Evolutionary conservation across 352 stramenopile genomes (phyloP), one percentile per base, ranked within the genome.

Genomic region (Phytophthora hibernalis): DNA sequence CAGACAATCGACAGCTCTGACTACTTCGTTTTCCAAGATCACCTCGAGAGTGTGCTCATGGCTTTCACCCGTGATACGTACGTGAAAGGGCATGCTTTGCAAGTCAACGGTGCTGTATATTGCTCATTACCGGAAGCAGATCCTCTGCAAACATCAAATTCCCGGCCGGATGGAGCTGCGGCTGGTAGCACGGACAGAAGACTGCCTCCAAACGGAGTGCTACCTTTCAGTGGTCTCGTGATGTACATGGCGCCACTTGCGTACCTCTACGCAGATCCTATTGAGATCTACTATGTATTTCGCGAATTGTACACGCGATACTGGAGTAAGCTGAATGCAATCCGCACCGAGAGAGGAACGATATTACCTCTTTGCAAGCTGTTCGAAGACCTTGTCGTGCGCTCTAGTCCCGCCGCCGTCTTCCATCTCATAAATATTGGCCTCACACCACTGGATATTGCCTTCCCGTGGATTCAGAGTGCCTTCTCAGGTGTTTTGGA

Each of bases 1-100:
- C 84, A 90, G 50, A 80, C 80, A 4, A 80, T 89, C 49, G 77
- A 92, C 74, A 90, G 79, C 56, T 89, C 67, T 33, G 83, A 95
- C 58, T 92, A 93, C 53, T 93, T 95, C 65, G 82, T 91, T 52
- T 95, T 95, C 53, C 79, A 93, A 65, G 86, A 93, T 42, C 75
- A 87, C 28, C 74, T 95, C 42, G 75, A 87, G 57, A 87, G 72
- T 52, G 75, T 89, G 30, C 57, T 95, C 18, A 83, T 92, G 71
- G 81, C 83, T 21, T 95, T 93, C 59, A 91, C 81, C 8, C 76
- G 86, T 24, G 86, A 93, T 62, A 55, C 58, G 0, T 74, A 82
- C 30, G 77, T 91, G 15, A 67, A 71, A 24, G 40, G 76, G 2
- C 68, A 82, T 26, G 80, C 82, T 5, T 37, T 74, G 5, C 72